These are phyloP conservation scores for Cryptomeria japonica DNA, from an alignment of 75 land plant genomes.

Conservation along the genomic window DNA sequence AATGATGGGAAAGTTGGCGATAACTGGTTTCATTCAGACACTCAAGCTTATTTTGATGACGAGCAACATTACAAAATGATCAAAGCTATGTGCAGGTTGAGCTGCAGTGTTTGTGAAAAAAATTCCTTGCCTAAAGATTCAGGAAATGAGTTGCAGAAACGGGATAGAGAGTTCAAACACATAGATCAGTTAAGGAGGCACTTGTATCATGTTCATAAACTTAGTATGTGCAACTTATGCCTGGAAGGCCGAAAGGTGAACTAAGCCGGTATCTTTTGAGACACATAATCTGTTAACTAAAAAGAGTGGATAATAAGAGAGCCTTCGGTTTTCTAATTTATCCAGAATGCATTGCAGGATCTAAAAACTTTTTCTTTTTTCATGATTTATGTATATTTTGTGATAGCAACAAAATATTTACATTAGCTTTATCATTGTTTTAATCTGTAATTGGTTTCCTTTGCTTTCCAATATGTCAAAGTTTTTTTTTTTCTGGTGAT, in stretches of 20 bases:
- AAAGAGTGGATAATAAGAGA: neutral
- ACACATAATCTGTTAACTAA: neutral
- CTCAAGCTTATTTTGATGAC: constrained; percentile 88
- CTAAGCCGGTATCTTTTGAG: neutral
- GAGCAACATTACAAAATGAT: constrained; percentile 83
- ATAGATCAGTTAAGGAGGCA: constrained; percentile 81
- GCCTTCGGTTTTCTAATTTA: neutral
- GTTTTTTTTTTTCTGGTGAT: too few relatives aligned
- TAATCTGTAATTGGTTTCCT: too few relatives aligned
- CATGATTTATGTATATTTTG: too few relatives aligned
- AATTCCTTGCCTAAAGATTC: neutral
- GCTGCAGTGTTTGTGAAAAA: constrained; percentile 48
- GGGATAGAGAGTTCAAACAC: constrained; percentile 55
- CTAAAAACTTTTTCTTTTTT: neutral
- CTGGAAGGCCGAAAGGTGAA: constrained; percentile 89
- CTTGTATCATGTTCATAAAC: constrained; percentile 60
- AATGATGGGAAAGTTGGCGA: constrained; percentile 46
- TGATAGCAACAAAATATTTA: too few relatives aligned
- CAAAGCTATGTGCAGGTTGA: constrained; percentile 90
- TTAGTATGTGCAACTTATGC: constrained; percentile 86
- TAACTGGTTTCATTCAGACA: constrained; percentile 70
- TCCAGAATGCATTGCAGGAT: neutral
- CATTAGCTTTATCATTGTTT: too few relatives aligned
- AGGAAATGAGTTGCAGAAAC: constrained; percentile 43
- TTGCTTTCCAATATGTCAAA: too few relatives aligned